Conservation (phyloP, 345 rosid genomes). For the Isatis tinctoria region DNA sequence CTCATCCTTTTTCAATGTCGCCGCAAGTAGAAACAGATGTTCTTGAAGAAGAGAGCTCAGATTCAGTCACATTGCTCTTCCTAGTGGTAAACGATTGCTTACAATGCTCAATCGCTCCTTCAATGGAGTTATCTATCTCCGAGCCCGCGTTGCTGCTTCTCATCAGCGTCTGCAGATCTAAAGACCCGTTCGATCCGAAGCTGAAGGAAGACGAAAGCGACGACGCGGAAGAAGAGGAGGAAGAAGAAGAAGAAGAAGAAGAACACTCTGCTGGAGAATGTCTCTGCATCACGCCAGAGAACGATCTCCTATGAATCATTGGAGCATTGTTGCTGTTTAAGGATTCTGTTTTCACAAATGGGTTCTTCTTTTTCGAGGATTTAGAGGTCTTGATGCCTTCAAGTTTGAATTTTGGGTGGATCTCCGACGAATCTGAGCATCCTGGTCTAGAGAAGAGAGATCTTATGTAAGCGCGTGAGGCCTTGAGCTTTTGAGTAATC, state of each 20-base stretch:
- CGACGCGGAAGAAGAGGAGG: constrained; percentile 47
- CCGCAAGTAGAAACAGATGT: constrained; percentile 35
- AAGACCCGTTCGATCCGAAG: constrained; percentile 49
- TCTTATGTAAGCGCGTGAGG: constrained; percentile 59
- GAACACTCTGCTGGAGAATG: constrained; percentile 48
- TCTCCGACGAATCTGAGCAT: constrained; percentile 43
- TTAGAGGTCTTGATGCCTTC: constrained; percentile 29
- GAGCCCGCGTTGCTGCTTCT: constrained; percentile 57
- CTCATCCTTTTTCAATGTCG: constrained; percentile 38
- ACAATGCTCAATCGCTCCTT: constrained; percentile 95
- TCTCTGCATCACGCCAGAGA: constrained; percentile 71
- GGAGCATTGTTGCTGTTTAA: constrained; percentile 5
- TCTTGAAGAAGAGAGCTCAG: constrained; percentile 43
- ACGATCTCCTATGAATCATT: constrained; percentile 62
- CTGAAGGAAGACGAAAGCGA: constrained; percentile 65
- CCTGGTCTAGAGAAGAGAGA: constrained; percentile 59
- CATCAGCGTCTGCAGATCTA: constrained; percentile 51
- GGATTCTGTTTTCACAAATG: constrained; percentile 21
- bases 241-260: constrained; percentile 30
- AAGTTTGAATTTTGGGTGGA: constrained; percentile 19
- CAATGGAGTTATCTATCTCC: constrained; percentile 65
- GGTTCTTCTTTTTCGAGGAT: constrained; percentile 40
- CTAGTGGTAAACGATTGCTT: constrained; percentile 51
- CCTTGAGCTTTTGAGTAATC: constrained; percentile 47
- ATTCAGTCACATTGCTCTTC: constrained; percentile 38